A percentile compares a stretch with the other conserved stretches of the same genome.
Evolutionary conservation across 176 grass and related monocot genomes (phyloP).

Genomic region (Juncus effusus): DNA sequence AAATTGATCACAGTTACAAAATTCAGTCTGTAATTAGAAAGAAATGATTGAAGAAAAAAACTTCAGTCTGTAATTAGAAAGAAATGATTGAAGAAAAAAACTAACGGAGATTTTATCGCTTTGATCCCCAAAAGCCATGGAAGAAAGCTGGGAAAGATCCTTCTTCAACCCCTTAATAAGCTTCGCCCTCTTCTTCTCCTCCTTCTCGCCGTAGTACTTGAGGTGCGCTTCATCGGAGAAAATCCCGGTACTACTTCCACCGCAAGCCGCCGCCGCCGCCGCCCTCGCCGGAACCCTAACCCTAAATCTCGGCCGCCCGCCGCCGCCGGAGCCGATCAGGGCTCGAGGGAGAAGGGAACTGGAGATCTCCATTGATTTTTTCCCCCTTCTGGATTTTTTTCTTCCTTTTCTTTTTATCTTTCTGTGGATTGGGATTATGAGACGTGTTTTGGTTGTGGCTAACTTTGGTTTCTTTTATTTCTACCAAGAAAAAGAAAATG

Average conservation of each 20-base stretch:
- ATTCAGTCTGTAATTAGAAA: not conserved
- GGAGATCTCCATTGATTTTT: conserved; percentile 32
- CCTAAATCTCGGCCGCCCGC: not conserved
- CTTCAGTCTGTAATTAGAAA: not conserved
- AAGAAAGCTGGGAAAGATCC: conserved; percentile 27
- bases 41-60: not conserved
- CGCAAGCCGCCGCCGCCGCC: not conserved
- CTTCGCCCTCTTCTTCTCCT: conserved; percentile 40
- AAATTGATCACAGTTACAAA: not conserved
- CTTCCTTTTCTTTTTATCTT: too few relatives aligned
- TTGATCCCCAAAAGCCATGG: conserved; percentile 30
- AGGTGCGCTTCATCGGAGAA: conserved; percentile 34
- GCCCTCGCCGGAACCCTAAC: conserved; percentile 17
- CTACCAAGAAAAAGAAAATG: too few relatives aligned
- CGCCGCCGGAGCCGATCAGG: conserved; percentile 3
- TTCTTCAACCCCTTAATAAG: conserved; percentile 37
- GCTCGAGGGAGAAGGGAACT: conserved; percentile 13
- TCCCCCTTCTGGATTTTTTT: not conserved
- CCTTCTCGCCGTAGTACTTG: conserved; percentile 31
- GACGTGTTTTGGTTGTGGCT: too few relatives aligned
- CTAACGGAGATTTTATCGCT: conserved; percentile 34
- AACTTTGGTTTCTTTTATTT: too few relatives aligned
- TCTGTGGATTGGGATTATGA: too few relatives aligned
- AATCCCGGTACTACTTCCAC: not conserved
- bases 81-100: not conserved